Conservation (phyloP, 2,329 filamentous ascomycete species). For the Endothia cerciana region DNA sequence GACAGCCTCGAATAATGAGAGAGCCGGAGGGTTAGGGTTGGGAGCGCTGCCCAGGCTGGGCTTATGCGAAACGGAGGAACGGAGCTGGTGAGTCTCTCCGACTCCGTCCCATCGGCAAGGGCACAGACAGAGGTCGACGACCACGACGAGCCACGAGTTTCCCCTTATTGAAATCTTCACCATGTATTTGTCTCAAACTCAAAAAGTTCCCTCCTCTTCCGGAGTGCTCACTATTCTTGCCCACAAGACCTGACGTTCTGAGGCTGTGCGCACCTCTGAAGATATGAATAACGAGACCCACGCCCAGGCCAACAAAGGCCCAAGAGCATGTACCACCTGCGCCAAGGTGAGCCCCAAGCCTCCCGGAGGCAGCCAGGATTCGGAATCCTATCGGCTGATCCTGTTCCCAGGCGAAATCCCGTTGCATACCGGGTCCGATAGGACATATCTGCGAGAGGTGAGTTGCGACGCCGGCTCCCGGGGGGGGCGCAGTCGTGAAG, state of each 20-base stretch:
- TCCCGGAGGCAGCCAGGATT: not conserved
- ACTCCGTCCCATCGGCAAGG: conserved; percentile 7
- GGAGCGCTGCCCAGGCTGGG: not conserved
- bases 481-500: no score
- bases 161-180: not conserved
- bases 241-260: not conserved
- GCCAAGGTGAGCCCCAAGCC: conserved; percentile 40
- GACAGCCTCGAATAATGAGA: no score
- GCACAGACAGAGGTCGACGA: not conserved
- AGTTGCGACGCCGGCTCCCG: conserved; percentile 28
- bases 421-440: conserved; percentile 50
- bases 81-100: conserved; percentile 13
- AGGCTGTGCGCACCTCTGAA: not conserved
- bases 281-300: conserved; percentile 21
- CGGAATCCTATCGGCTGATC: not conserved
- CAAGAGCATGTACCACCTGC: conserved; percentile 54
- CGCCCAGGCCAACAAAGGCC: conserved; percentile 42
- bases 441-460: conserved; percentile 53
- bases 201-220: not conserved
- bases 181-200: not conserved
- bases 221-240: not conserved
- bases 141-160: no score
- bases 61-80: conserved; percentile 2
- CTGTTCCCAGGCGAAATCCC: conserved; percentile 47
- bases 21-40: not conserved